Evolutionary conservation across 108 stramenopile species (phyloP).

Genomic region (Cyclotella distinguenda): DNA sequence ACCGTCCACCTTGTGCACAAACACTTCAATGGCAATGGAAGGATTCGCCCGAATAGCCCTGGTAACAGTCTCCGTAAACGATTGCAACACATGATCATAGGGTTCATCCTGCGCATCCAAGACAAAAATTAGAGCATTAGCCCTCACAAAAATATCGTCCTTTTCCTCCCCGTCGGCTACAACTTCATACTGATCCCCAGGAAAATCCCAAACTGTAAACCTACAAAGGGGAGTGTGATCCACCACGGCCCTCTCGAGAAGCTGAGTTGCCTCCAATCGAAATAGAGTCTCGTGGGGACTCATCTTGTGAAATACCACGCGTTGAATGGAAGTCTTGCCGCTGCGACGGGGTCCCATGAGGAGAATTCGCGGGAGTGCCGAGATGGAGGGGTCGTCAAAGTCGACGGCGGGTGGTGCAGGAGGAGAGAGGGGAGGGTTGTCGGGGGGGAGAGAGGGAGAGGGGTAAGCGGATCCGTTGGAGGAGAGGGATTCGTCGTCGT

Average conservation of each 20-base stretch:
- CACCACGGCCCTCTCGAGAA: conserved; percentile 76
- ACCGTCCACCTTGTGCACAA: conserved; percentile 99
- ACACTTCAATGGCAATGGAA: conserved; percentile 89
- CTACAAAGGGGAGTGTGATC: conserved; percentile 94
- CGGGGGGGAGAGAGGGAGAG: conserved; percentile 1
- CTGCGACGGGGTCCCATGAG: conserved; percentile 93
- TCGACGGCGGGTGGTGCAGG: conserved; percentile 43
- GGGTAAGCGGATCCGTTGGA: conserved; percentile 1
- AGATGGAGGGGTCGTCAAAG: conserved; percentile 82
- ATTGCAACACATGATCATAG: conserved; percentile 84
- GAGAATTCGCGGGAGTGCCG: conserved; percentile 85
- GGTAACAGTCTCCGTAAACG: conserved; percentile 87
- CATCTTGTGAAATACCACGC: conserved; percentile 99
- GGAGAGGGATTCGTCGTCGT: conserved; percentile 12
- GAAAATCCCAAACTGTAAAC: conserved; percentile 98
- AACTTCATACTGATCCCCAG: conserved; percentile 87
- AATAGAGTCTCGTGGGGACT: conserved; percentile 99
- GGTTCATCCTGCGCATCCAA: conserved; percentile 92
- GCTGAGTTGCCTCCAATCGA: conserved; percentile 85
- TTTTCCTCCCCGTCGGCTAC: conserved; percentile 7
- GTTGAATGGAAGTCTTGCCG: conserved; percentile 93
- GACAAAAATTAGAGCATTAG: conserved; percentile 84
- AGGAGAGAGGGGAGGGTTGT: not conserved
- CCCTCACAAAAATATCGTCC: conserved; percentile 41
- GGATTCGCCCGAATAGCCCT: conserved; percentile 88